Conservation (phyloP, 1,284 basidiomycete genomes). For the Amylostereum areolatum region DNA sequence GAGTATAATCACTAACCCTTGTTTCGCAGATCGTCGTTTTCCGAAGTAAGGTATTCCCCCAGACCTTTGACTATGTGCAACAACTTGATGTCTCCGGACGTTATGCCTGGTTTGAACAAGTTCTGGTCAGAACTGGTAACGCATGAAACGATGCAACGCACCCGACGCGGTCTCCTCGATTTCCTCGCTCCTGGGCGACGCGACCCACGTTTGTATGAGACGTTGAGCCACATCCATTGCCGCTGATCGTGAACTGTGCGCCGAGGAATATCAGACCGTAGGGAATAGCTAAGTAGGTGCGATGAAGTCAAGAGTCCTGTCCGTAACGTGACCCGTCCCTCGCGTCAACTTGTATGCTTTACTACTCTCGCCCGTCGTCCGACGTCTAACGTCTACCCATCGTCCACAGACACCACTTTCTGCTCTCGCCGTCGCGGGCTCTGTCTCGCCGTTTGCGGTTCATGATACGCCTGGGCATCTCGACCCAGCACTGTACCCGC, state of each 20-base stretch:
- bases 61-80: slow-evolving; percentile 83
- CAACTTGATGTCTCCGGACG: slow-evolving; percentile 53
- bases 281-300: neutral
- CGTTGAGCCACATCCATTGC: slow-evolving; percentile 38
- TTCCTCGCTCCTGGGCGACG: slow-evolving; percentile 54
- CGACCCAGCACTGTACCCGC: slow-evolving; percentile 9
- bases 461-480: slow-evolving; percentile 12
- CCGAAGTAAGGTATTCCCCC: slow-evolving; percentile 82
- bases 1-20: slow-evolving; percentile 53
- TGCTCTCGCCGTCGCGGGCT: too few relatives aligned
- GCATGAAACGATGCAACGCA: slow-evolving; percentile 20
- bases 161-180: slow-evolving; percentile 56
- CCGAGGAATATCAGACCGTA: too few relatives aligned
- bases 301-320: neutral
- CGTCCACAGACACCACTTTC: too few relatives aligned
- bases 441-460: slow-evolving; percentile 1
- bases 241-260: too few relatives aligned
- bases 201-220: slow-evolving; percentile 71
- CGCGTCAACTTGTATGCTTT: too few relatives aligned
- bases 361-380: neutral
- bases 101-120: slow-evolving; percentile 47
- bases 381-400: neutral
- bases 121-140: slow-evolving; percentile 12
- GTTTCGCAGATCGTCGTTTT: slow-evolving; percentile 72
- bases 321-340: neutral